These are phyloP conservation scores for Amaranthus palmeri DNA, from an alignment of 148 eudicot species.

Conservation along the genomic window DNA sequence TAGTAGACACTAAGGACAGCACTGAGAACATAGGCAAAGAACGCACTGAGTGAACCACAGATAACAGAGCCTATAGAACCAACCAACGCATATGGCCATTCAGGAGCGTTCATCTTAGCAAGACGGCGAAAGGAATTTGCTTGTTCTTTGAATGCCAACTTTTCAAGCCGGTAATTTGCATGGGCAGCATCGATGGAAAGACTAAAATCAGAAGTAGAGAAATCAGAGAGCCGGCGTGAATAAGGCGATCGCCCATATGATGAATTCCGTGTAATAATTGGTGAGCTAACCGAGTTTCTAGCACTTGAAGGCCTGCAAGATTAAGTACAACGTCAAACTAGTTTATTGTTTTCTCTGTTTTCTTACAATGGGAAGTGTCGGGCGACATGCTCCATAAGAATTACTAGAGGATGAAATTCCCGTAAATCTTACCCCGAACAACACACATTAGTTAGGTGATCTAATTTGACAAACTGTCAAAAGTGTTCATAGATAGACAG, in stretches of 20 bases:
- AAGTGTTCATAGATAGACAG: not conserved
- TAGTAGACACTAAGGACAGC: constrained; percentile 95
- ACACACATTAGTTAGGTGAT: too few species aligned
- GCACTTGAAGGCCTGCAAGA: constrained; percentile 94
- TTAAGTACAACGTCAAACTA: not conserved
- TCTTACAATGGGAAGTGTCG: too few species aligned
- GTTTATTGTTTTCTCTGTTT: too few species aligned
- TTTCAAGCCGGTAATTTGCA: constrained; percentile 71
- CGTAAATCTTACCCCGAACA: too few species aligned
- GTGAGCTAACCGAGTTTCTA: constrained; percentile 95
- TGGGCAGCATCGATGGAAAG: constrained; percentile 65
- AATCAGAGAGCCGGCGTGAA: constrained; percentile 96
- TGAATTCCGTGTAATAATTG: constrained; percentile 87
- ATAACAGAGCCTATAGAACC: constrained; percentile 85
- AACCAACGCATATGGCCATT: constrained; percentile 76
- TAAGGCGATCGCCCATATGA: constrained; percentile 97
- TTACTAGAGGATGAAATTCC: too few species aligned
- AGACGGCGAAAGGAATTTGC: constrained; percentile 93
- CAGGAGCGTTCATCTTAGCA: constrained; percentile 95
- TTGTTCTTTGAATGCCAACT: constrained; percentile 89
- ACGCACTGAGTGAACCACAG: constrained; percentile 95
- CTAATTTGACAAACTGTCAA: too few species aligned
- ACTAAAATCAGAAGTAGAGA: constrained; percentile 89
- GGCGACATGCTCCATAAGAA: too few species aligned
- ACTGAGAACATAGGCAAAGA: constrained; percentile 91